Percentiles rank a stretch among this genome's conserved stretches.
These are phyloP conservation scores for Vitis labrusca DNA, from an alignment of 164 flowering plant genomes.

Conservation along the genomic window DNA sequence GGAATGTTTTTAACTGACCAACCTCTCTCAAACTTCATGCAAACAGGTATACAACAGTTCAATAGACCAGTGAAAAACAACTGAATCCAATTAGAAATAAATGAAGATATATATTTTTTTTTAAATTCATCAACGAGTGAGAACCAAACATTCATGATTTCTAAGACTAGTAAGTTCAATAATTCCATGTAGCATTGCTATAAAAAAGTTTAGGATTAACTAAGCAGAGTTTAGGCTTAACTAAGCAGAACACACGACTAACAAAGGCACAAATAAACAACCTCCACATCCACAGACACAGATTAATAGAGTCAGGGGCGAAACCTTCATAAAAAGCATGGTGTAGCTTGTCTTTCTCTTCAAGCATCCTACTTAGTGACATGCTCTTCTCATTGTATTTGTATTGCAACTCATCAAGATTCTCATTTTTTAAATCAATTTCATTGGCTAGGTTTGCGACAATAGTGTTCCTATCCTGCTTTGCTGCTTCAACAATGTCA, in stretches of 20 bases:
- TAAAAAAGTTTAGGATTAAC: background rate
- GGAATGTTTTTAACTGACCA: too few species aligned
- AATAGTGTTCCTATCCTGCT: conserved; percentile 23
- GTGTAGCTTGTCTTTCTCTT: conserved; percentile 61
- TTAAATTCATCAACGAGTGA: too few species aligned
- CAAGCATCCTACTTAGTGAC: conserved; percentile 50
- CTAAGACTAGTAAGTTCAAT: too few species aligned
- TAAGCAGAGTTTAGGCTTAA: background rate
- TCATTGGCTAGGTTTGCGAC: conserved; percentile 43
- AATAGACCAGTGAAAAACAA: too few species aligned
- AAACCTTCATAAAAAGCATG: conserved; percentile 54
- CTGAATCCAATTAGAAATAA: too few species aligned
- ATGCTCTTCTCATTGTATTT: conserved; percentile 47
- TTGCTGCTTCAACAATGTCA: conserved; percentile 39
- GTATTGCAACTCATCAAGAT: conserved; percentile 35
- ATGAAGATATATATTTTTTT: too few species aligned
- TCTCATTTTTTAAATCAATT: conserved; percentile 48
- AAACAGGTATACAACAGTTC: too few species aligned
- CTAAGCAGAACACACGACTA: background rate
- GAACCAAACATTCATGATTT: too few species aligned
- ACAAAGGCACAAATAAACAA: background rate
- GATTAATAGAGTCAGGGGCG: background rate
- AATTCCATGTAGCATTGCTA: too few species aligned
- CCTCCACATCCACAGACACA: background rate
- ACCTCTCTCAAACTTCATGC: too few species aligned